Evolutionary conservation across 2,329 filamentous ascomycete species (phyloP), one percentile per base, ranked within the genome.

Genomic region (Arachnomyces sp.): DNA sequence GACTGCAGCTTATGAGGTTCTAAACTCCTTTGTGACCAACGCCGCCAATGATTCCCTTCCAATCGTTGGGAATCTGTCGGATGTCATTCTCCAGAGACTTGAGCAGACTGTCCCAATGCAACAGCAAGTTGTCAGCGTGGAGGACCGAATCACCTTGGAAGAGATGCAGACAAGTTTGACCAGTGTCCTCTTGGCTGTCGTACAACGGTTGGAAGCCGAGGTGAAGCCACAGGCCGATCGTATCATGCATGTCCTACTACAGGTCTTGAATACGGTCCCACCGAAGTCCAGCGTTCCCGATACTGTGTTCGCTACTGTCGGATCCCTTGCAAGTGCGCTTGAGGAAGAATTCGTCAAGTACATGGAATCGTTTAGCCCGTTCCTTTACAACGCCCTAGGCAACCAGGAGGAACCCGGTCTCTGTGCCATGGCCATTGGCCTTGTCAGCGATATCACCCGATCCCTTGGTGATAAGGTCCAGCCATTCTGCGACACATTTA

Each of bases 91-190:
- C 46, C 84, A 93, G 68, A 84, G 92, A 43, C 73, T 98, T 18
- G 85, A 94, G 67, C 84, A 87, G 62, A 95, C 92, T 0, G 73
- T 96, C 39, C 81, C 82, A 28, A 80, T 98, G 67, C 88, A 94
- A 64, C 74, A 77, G 53, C 92, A 98, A 68, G 87, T 96, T 43
- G 89, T 96, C 52, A 95, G 89, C 58, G 85, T 95, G 18, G 92
- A 98, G 65, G 92, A 98, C 66, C 90, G 82, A 64, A 87, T 96
- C 50, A 93, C 85, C 4, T 75, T 98, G 3, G 89, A 96, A 61
- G 92, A 98, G 66, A 94, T 98, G 77, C 92, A 96, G 70, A 95
- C 89, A 38, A 95, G 89, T 63, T 74, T 98, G 56, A 83, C 82
- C 62, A 93, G 86, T 39, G 92, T 96, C 31, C 73, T 96, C 36